Percentiles rank a stretch among this genome's conserved stretches.
Evolutionary conservation across 1,284 basidiomycete species (phyloP).

Genomic region (Puccinia triticina): DNA sequence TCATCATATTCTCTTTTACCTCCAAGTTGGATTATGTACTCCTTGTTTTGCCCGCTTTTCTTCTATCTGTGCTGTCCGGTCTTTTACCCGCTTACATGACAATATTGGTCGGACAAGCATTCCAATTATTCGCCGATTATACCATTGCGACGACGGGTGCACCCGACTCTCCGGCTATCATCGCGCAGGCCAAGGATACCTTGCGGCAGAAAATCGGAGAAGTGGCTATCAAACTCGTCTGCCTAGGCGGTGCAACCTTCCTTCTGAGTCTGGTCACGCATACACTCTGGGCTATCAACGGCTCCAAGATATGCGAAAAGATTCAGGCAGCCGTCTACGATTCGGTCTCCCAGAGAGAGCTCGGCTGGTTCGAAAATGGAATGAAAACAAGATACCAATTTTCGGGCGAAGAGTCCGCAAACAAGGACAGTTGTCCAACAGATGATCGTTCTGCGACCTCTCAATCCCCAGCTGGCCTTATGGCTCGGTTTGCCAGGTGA

Average conservation of each 20-base stretch:
- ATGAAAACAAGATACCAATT: conserved; percentile 52
- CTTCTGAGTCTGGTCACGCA: conserved; percentile 75
- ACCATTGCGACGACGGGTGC: conserved; percentile 62
- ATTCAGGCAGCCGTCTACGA: conserved; percentile 73
- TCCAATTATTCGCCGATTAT: conserved; percentile 73
- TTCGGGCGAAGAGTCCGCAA: conserved; percentile 62
- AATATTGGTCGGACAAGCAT: conserved; percentile 79
- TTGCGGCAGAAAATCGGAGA: conserved; percentile 69
- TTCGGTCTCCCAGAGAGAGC: conserved; percentile 66
- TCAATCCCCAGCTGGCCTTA: conserved; percentile 81
- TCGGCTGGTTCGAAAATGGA: conserved; percentile 58
- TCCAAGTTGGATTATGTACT: conserved; percentile 53
- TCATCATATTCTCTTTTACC: conserved; percentile 55
- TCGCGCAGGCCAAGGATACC: conserved; percentile 56
- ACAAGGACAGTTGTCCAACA: conserved; percentile 63
- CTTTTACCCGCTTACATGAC: conserved; percentile 92
- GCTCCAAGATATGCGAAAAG: conserved; percentile 75
- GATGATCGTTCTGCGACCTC: conserved; percentile 56
- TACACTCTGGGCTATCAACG: conserved; percentile 82
- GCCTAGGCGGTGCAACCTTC: conserved; percentile 72
- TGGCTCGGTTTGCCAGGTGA: conserved; percentile 88
- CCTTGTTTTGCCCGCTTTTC: conserved; percentile 70
- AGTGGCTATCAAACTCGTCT: conserved; percentile 72
- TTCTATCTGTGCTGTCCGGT: conserved; percentile 72
- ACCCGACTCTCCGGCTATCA: not conserved